Conservation (phyloP, 106 monocot species). For the Hemerocallis citrina region DNA sequence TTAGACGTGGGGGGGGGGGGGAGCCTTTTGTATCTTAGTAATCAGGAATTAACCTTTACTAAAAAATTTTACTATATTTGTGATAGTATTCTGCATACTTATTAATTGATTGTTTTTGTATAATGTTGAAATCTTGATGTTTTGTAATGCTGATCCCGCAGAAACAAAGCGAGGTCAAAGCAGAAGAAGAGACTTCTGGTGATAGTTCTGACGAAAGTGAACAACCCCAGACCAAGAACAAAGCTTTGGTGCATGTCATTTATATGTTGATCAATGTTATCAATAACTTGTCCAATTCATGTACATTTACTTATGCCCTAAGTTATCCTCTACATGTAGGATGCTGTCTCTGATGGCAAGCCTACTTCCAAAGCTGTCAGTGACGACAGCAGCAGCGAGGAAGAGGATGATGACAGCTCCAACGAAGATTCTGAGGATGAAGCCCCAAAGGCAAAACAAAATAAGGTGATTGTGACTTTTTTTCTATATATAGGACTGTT, state of each 20-base stretch:
- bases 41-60: too few relatives aligned
- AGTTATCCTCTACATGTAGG: neutral
- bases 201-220: neutral
- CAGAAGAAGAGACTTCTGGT: too few relatives aligned
- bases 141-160: too few relatives aligned
- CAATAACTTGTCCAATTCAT: neutral
- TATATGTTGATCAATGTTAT: neutral
- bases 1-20: too few relatives aligned
- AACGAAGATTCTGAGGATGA: constrained; percentile 71
- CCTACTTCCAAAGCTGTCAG: too few relatives aligned
- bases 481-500: neutral
- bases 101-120: too few relatives aligned
- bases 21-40: too few relatives aligned
- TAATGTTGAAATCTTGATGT: too few relatives aligned
- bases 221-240: neutral
- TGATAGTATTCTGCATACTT: too few relatives aligned
- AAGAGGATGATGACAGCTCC: constrained; percentile 45
- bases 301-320: neutral
- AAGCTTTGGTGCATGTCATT: neutral
- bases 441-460: constrained; percentile 12
- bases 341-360: too few relatives aligned
- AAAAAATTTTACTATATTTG: too few relatives aligned
- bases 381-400: constrained; percentile 44
- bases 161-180: too few relatives aligned
- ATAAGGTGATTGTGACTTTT: constrained; percentile 3